Evolutionary conservation across 192 early-diverging fungal genomes (phyloP).

Genomic region (Funneliformis geosporum): DNA sequence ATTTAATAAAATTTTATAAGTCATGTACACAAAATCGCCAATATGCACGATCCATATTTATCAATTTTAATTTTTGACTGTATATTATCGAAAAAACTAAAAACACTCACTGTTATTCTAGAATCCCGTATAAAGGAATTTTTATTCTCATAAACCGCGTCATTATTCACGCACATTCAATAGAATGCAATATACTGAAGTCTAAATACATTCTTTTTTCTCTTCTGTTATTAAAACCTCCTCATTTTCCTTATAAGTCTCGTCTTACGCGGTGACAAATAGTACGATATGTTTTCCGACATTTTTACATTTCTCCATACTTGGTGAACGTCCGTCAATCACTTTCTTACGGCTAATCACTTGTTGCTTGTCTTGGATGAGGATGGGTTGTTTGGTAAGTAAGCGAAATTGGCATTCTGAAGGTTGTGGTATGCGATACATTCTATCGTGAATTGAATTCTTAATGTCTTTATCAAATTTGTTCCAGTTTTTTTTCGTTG

Average conservation of each 20-base stretch:
- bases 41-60: no score
- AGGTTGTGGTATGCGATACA: background rate
- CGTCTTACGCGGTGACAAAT: no score
- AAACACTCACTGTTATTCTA: no score
- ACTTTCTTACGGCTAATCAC: conserved; percentile 9
- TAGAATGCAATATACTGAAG: conserved; percentile 7
- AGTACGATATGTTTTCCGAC: conserved; percentile 5
- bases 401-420: background rate
- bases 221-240: conserved; percentile 21
- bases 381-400: background rate
- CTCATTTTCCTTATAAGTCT: background rate
- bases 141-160: no score
- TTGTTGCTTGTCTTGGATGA: conserved; percentile 1
- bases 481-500: background rate
- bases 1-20: no score
- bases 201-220: background rate
- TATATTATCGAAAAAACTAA: no score
- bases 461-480: background rate
- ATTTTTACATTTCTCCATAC: conserved; percentile 7
- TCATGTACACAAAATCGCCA: no score
- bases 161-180: conserved; percentile 11
- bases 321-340: conserved; percentile 8
- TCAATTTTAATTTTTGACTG: no score
- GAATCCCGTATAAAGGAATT: no score
- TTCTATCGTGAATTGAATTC: background rate